phyloP scores from a whole-genome alignment of 1,284 basidiomycete genomes.

The Leccinum pachyderme region DNA sequence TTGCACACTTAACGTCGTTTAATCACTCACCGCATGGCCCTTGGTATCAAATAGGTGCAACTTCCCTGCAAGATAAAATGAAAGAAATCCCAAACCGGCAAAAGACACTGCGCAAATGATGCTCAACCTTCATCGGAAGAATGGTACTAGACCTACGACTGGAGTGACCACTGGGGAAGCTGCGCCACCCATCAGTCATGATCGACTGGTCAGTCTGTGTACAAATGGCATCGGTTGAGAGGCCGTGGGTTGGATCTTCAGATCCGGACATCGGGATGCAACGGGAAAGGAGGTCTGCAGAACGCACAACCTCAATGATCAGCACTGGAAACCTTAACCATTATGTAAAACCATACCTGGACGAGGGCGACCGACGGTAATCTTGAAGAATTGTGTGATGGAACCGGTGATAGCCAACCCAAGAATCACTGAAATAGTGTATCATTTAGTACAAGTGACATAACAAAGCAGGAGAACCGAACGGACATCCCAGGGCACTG shows the following conservation, averaged over 20 bases:
- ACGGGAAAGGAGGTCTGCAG: slow-evolving; percentile 72
- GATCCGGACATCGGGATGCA: slow-evolving; percentile 74
- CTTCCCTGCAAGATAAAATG: slow-evolving; percentile 89
- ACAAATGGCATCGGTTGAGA: slow-evolving; percentile 79
- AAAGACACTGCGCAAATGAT: slow-evolving; percentile 67
- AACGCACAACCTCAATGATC: not conserved
- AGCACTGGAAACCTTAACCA: not conserved
- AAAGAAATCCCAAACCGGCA: slow-evolving; percentile 87
- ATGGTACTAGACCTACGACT: slow-evolving; percentile 51
- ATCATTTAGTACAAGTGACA: not conserved
- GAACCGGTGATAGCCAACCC: slow-evolving; percentile 74
- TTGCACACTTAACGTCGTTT: not conserved
- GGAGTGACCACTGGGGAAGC: slow-evolving; percentile 93
- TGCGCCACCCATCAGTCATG: slow-evolving; percentile 85
- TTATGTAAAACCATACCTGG: slow-evolving; percentile 49
- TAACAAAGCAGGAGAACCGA: slow-evolving; percentile 16
- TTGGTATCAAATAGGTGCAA: slow-evolving; percentile 85
- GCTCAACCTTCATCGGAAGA: slow-evolving; percentile 3
- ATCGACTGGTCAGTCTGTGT: slow-evolving; percentile 61
- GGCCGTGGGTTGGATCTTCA: slow-evolving; percentile 68
- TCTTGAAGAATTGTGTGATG: slow-evolving; percentile 84
- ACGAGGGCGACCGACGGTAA: slow-evolving; percentile 87
- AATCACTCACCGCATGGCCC: slow-evolving; percentile 66
- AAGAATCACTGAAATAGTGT: slow-evolving; percentile 57
- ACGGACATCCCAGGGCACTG: slow-evolving; percentile 71